These are phyloP conservation scores for Annulohypoxylon moriforme DNA, from an alignment of 495 filamentous ascomycete genomes.

Conservation along the genomic window DNA sequence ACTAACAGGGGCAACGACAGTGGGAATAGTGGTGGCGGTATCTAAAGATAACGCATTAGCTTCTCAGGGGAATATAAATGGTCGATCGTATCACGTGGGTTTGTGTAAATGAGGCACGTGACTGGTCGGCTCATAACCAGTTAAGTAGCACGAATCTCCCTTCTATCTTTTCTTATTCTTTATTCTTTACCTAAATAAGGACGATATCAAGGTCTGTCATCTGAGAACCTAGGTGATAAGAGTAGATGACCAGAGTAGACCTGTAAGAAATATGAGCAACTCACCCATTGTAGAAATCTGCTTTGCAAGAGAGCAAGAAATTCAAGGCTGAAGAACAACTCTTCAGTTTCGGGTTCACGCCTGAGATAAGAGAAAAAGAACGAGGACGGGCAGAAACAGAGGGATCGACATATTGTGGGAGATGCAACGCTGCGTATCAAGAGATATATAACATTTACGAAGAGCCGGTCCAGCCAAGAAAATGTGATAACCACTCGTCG, in stretches of 20 bases:
- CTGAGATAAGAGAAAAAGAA: conserved; percentile 35
- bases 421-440: conserved; percentile 24
- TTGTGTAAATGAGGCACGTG: not conserved
- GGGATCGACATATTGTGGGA: conserved; percentile 7
- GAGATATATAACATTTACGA: conserved; percentile 11
- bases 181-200: no score
- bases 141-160: not conserved
- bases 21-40: conserved; percentile 42
- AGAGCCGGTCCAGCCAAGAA: not conserved
- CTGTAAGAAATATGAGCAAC: conserved; percentile 13
- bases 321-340: conserved; percentile 24
- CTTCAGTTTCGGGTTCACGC: conserved; percentile 18
- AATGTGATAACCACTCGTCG: conserved; percentile 11
- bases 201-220: no score
- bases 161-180: not conserved
- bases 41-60: conserved; percentile 33
- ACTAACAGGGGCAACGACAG: conserved; percentile 36
- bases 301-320: conserved; percentile 20
- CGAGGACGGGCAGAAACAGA: conserved; percentile 10
- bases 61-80: not conserved
- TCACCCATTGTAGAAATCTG: conserved; percentile 32
- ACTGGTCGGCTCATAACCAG: not conserved
- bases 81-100: not conserved
- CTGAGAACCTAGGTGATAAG: no score
- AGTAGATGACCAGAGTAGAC: no score